Evolutionary conservation across 495 filamentous ascomycete genomes (phyloP).

Genomic region (Terfezia claveryi): DNA sequence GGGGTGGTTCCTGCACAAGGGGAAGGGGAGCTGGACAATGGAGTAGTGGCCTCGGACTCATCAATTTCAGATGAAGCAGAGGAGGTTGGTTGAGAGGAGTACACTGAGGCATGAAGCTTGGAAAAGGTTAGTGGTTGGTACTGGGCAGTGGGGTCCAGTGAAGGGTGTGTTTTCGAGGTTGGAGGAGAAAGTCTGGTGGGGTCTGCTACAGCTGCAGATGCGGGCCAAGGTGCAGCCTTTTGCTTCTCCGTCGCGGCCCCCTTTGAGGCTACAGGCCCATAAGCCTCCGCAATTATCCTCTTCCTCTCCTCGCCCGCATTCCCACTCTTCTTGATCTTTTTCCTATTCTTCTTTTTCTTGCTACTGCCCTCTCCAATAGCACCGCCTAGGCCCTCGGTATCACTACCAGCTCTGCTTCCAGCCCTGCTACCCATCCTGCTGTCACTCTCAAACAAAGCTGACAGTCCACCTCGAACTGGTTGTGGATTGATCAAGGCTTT

Average conservation of each 20-base stretch:
- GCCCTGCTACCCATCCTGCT: not conserved
- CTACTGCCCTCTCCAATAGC: not conserved
- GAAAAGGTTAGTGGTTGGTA: not conserved
- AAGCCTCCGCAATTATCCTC: too few relatives aligned
- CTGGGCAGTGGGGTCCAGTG: not conserved
- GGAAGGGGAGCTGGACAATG: not conserved
- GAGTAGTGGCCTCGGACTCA: not conserved
- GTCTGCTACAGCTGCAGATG: too few relatives aligned
- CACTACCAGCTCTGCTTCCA: not conserved
- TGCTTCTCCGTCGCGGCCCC: not conserved
- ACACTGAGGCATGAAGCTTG: not conserved
- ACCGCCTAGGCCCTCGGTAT: not conserved
- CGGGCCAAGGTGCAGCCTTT: too few relatives aligned
- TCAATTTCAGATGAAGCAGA: not conserved
- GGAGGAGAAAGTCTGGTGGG: not conserved
- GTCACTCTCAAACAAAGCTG: not conserved
- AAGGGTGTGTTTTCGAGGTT: not conserved
- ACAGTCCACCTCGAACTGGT: not conserved
- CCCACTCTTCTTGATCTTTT: not conserved
- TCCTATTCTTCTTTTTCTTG: not conserved
- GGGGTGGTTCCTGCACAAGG: not conserved
- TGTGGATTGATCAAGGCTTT: not conserved
- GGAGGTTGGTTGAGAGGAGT: not conserved
- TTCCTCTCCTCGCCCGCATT: not conserved
- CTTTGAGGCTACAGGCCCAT: not conserved